Evolutionary conservation across 139 green algal genomes (phyloP), one percentile per base, ranked within the genome.

Genomic region (Chlorella sp.): DNA sequence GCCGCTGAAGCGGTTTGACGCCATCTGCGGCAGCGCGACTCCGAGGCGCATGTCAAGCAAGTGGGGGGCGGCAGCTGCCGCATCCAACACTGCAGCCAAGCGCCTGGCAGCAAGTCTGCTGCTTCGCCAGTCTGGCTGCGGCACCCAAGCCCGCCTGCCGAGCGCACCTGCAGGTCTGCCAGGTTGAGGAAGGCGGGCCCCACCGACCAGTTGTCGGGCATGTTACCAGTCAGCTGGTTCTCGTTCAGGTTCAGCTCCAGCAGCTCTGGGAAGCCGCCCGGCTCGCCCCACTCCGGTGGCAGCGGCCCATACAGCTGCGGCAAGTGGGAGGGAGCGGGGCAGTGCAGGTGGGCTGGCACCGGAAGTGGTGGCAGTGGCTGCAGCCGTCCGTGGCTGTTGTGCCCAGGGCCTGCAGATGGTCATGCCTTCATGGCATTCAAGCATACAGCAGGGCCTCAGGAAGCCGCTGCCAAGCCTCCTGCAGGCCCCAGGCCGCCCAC

Each of bases 241-340:
- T 74, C 5, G 56, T 86, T 86, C 23, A 86, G 18, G 70, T 86
- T 86, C 78, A 83, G 30, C 26, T 83, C 63, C 26, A 83, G 78
- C 78, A 83, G 78, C 63, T 63, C 39, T 26, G 63, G 63, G n/a
- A 83, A 83, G 6, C 25, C 21, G 62, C 63, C 25, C 13, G 63
- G 78, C 63, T 74, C 63, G 25, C 78, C 78, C 78, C 78, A 83
- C 39, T 62, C 63, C 1, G 41, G 34, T 11, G 78, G 78, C 62
- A 83, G 63, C 18, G 62, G 28, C 2, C 78, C 78, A 1, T 20
- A 34, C 63, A 83, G 63, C 62, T 78, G 32, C 15, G 12, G 30
- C 64, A 26, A n/a, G n/a, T n/a, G 34, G 64, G 26, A 17, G 63
- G 30, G n/a, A 18, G 26, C 16, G 4, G 5, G 6, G 63, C 12